phyloP scores from a whole-genome alignment of 2,329 filamentous ascomycete species.

The Cercospora berteroae region DNA sequence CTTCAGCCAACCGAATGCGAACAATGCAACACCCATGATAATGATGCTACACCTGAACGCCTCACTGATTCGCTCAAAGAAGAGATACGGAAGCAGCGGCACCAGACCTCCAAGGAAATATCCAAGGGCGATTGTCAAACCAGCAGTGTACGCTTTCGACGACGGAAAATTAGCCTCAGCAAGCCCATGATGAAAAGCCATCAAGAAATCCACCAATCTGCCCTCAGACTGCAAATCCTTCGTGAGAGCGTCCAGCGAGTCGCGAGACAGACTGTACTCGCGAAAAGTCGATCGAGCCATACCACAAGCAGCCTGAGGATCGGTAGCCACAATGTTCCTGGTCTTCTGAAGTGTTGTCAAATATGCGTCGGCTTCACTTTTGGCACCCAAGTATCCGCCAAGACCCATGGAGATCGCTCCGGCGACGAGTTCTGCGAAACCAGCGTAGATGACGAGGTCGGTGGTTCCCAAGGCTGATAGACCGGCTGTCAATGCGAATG shows the following conservation, averaged over 20 bases:
- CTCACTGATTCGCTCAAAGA: conserved; percentile 46
- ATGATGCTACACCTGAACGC: conserved; percentile 59
- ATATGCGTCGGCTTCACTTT: conserved; percentile 53
- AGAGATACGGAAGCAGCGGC: conserved; percentile 69
- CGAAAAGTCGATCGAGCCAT: conserved; percentile 46
- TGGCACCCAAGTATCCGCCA: conserved; percentile 47
- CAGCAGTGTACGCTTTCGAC: conserved; percentile 51
- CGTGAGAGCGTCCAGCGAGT: conserved; percentile 28
- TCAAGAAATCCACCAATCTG: conserved; percentile 47
- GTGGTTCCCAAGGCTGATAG: conserved; percentile 43
- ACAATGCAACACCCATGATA: conserved; percentile 60
- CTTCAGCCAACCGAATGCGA: conserved; percentile 65
- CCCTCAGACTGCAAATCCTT: conserved; percentile 26
- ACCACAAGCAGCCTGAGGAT: conserved; percentile 39
- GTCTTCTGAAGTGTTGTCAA: conserved; percentile 47
- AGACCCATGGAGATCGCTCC: conserved; percentile 46
- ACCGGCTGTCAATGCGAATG: conserved; percentile 45
- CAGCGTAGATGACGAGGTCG: conserved; percentile 42
- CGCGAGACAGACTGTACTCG: conserved; percentile 42
- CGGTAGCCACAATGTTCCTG: conserved; percentile 41
- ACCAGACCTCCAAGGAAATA: conserved; percentile 70
- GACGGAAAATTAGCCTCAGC: conserved; percentile 44
- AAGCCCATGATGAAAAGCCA: conserved; percentile 50
- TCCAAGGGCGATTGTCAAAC: conserved; percentile 64
- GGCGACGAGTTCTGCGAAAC: conserved; percentile 43